These are phyloP conservation scores for Tephrocybe rancida DNA, from an alignment of 768 basidiomycete genomes.

Conservation along the genomic window DNA sequence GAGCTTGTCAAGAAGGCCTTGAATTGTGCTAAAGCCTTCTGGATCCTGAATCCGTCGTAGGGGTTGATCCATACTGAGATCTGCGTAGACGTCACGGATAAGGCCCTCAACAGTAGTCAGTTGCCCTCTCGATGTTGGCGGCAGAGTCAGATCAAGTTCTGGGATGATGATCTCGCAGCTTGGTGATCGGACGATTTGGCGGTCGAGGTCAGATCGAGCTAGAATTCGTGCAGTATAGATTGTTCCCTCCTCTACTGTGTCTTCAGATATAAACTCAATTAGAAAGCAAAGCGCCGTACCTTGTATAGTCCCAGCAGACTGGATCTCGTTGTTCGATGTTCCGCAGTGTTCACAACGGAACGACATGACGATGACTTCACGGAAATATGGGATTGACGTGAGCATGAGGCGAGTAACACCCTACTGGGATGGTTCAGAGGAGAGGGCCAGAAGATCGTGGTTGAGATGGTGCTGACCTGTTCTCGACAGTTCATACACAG, in stretches of 20 bases:
- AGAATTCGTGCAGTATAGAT: constrained; percentile 82
- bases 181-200: constrained; percentile 90
- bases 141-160: constrained; percentile 90
- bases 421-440: constrained; percentile 45
- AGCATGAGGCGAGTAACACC: constrained; percentile 87
- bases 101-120: constrained; percentile 97
- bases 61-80: constrained; percentile 82
- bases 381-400: constrained; percentile 94
- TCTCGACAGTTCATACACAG: constrained; percentile 93
- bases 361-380: constrained; percentile 94
- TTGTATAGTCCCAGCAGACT: constrained; percentile 85
- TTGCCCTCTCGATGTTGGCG: constrained; percentile 80
- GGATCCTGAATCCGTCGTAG: constrained; percentile 81
- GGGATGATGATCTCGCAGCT: constrained; percentile 82
- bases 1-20: constrained; percentile 69
- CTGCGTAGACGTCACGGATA: constrained; percentile 77
- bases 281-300: constrained; percentile 49
- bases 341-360: constrained; percentile 97
- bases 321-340: constrained; percentile 88
- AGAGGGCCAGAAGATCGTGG: not conserved
- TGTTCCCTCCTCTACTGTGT: constrained; percentile 71
- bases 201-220: constrained; percentile 76
- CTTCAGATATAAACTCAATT: not conserved
- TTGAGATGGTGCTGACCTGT: constrained; percentile 57
- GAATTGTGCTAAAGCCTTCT: constrained; percentile 70